Conservation (phyloP, 2,329 filamentous ascomycete genomes). For the Pseudogymnoascus verrucosus region DNA sequence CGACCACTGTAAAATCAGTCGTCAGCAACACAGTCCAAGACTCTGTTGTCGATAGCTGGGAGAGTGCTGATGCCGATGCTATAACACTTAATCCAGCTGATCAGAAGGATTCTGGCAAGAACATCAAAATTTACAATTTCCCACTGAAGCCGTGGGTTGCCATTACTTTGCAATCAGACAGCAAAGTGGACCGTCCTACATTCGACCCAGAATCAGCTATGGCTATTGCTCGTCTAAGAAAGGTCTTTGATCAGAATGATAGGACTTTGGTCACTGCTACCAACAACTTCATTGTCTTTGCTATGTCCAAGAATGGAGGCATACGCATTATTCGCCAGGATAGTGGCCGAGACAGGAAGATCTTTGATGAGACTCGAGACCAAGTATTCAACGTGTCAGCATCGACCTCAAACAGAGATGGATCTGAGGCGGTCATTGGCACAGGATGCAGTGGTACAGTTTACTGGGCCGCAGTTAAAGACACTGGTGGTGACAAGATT, state of each 20-base stretch:
- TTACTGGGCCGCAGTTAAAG: constrained; percentile 84
- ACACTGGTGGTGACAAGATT: constrained; percentile 69
- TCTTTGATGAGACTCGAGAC: constrained; percentile 86
- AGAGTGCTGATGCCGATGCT: constrained; percentile 71
- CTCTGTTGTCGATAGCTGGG: constrained; percentile 77
- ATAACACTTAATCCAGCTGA: constrained; percentile 39
- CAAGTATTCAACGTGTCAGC: constrained; percentile 91
- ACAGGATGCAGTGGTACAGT: constrained; percentile 92
- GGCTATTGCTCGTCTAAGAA: constrained; percentile 90
- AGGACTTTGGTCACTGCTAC: constrained; percentile 86
- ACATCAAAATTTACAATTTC: constrained; percentile 85
- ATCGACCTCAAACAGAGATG: constrained; percentile 57
- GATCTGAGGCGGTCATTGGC: constrained; percentile 75
- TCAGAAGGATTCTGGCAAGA: constrained; percentile 56
- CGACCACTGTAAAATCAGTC: constrained; percentile 43
- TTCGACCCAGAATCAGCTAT: constrained; percentile 68
- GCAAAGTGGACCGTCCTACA: constrained; percentile 47
- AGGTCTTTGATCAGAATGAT: constrained; percentile 96
- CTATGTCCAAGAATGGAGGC: constrained; percentile 86
- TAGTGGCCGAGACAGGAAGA: constrained; percentile 81
- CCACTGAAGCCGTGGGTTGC: constrained; percentile 91
- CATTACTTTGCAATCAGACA: constrained; percentile 61
- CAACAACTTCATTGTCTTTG: constrained; percentile 86
- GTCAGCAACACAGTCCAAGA: constrained; percentile 47
- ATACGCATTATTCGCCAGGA: constrained; percentile 91